Evolutionary conservation across 2,329 filamentous ascomycete species (phyloP).

Genomic region (Fusarium sublunatum): DNA sequence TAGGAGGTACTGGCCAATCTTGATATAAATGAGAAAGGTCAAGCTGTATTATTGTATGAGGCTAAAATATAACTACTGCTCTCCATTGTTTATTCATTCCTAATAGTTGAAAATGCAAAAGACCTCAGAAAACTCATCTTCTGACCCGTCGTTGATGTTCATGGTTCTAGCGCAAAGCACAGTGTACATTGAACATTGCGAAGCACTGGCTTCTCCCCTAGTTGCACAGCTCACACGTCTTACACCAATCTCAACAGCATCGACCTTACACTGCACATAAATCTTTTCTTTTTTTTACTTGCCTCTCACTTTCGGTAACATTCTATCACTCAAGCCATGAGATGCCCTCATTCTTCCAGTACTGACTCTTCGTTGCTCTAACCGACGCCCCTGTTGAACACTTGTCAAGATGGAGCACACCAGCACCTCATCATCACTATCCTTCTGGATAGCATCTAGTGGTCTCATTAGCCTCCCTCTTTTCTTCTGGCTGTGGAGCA

Average conservation of each 20-base stretch:
- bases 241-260: slow-evolving; percentile 18
- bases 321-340: background rate
- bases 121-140: too few relatives aligned
- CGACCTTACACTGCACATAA: slow-evolving; percentile 3
- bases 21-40: background rate
- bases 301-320: too few relatives aligned
- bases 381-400: slow-evolving; percentile 31
- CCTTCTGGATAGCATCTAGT: slow-evolving; percentile 30
- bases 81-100: background rate
- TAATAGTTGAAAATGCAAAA: too few relatives aligned
- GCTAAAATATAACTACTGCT: background rate
- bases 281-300: background rate
- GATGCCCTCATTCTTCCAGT: background rate
- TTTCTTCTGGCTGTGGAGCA: slow-evolving; percentile 19
- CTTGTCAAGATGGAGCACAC: slow-evolving; percentile 44
- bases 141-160: background rate
- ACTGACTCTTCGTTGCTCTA: background rate
- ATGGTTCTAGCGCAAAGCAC: slow-evolving; percentile 13
- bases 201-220: slow-evolving; percentile 27
- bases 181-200: slow-evolving; percentile 21
- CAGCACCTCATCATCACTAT: slow-evolving; percentile 11
- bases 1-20: background rate
- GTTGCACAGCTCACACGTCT: slow-evolving; percentile 26
- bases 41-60: background rate
- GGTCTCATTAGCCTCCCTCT: slow-evolving; percentile 26